Evolutionary conservation across 2,329 filamentous ascomycete species (phyloP).

Genomic region (Emericellopsis cladophorae): DNA sequence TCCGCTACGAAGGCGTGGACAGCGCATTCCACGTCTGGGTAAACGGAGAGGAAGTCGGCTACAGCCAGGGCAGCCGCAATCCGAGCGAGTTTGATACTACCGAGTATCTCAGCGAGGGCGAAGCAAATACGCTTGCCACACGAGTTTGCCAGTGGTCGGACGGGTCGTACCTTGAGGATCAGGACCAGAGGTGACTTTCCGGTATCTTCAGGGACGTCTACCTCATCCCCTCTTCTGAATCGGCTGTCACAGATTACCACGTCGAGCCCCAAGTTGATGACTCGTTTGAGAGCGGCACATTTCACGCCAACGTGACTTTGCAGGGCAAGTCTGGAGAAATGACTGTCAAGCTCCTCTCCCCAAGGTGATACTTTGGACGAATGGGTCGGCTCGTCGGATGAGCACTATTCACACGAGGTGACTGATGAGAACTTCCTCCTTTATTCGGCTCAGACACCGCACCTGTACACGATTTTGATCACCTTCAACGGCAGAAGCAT

Average conservation of each 20-base stretch:
- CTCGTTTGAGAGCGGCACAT: conserved; percentile 34
- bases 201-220: conserved; percentile 59
- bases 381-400: background rate
- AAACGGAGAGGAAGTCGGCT: conserved; percentile 51
- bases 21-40: conserved; percentile 59
- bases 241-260: conserved; percentile 43
- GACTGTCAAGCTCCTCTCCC: conserved; percentile 10
- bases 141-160: conserved; percentile 62
- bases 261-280: conserved; percentile 39
- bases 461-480: conserved; percentile 40
- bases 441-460: conserved; percentile 58
- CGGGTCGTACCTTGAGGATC: conserved; percentile 57
- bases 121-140: conserved; percentile 43
- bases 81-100: conserved; percentile 59
- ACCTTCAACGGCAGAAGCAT: conserved; percentile 24
- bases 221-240: conserved; percentile 39
- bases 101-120: conserved; percentile 21
- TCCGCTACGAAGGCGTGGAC: conserved; percentile 62
- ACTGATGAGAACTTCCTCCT: background rate
- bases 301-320: conserved; percentile 35
- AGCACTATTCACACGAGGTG: background rate
- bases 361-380: background rate
- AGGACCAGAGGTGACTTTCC: conserved; percentile 57
- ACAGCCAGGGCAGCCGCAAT: conserved; percentile 57
- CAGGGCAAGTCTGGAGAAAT: conserved; percentile 12